Evolutionary conservation across 345 rosid species (phyloP), one percentile per base, ranked within the genome.

Genomic region (Eutrema heterophyllum): DNA sequence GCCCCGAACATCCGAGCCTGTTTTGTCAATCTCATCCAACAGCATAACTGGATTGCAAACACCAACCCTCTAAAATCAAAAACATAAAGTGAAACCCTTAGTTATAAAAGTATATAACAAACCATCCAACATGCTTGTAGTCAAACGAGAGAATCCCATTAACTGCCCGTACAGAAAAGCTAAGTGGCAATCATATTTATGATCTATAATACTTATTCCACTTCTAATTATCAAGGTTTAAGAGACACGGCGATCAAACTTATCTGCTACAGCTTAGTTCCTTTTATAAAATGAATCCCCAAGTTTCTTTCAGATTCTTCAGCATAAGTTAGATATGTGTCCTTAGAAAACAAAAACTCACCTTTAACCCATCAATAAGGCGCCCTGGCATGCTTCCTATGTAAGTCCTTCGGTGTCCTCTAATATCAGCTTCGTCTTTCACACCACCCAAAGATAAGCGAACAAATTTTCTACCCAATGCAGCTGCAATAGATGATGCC

Each of bases 341-440:
- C 68, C 11, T 43, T 13, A 26, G 49, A 74, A 58, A 68, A 38
- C 33, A 43, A 44, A 15, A 33, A 44, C 53, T 72, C 73, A 95
- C 99, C 97, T 94, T 94, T 72, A 95, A 48, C 57, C 99, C 98
- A 75, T 92, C 98, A 81, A 95, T 88, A 52, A 95, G 98, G 76
- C 97, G 97, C 71, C 98, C 99, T 43, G 99, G 98, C 99, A 95
- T 92, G 84, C 99, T 95, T 60, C 98, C 98, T 71, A 92, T 92
- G 80, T 95, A 95, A 16, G 99, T 95, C 80, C 99, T 89, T 81
- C 99, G 82, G 69, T 95, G 99, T 74, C 99, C 99, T 85, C 98
- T 89, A 53, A 95, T 92, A 79, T 95, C 99, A 67, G 98, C 97
- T 86, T 95, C 99, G 76, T 95, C 99, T 86, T 90, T 95, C 58